A percentile compares a stretch with the other conserved stretches of the same genome.
phyloP scores from a whole-genome alignment of 352 stramenopile genomes.

The Globisporangium middletonii region DNA sequence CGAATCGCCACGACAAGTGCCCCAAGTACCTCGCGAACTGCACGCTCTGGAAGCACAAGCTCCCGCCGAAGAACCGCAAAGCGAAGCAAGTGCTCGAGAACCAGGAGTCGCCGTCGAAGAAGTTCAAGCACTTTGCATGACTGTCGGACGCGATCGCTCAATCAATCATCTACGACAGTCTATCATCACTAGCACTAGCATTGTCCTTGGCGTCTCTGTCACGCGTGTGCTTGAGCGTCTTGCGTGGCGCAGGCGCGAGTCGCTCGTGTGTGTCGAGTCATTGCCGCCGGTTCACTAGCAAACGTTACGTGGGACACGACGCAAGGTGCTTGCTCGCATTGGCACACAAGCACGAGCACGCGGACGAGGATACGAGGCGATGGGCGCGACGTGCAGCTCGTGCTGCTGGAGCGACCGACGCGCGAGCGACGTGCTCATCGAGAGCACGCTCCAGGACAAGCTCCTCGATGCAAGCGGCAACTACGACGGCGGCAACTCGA shows the following conservation, averaged over 20 bases:
- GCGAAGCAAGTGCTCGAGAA: constrained; percentile 53
- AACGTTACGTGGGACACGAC: too few species aligned
- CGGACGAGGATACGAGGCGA: not conserved
- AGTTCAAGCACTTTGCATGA: constrained; percentile 74
- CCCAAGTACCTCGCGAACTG: constrained; percentile 85
- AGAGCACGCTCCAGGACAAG: constrained; percentile 41
- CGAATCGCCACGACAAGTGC: constrained; percentile 82
- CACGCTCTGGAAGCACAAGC: constrained; percentile 82
- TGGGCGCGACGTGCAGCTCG: constrained; percentile 31
- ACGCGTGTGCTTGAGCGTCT: too few species aligned
- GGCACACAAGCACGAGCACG: too few species aligned
- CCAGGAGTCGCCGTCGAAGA: constrained; percentile 81
- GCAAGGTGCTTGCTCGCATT: too few species aligned
- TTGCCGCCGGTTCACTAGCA: too few species aligned
- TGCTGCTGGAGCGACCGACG: constrained; percentile 37
- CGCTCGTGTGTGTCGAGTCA: too few species aligned
- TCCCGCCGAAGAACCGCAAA: constrained; percentile 81
- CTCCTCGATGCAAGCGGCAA: constrained; percentile 22
- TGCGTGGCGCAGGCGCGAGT: too few species aligned
- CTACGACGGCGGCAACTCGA: constrained; percentile 8
- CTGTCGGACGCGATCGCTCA: too few species aligned
- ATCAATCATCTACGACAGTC: too few species aligned
- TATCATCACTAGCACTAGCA: too few species aligned
- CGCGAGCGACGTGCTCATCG: constrained; percentile 23
- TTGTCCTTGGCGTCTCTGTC: too few species aligned